Base-by-base conservation (phyloP, 306 rosid genomes). In the Delonix regia region DNA sequence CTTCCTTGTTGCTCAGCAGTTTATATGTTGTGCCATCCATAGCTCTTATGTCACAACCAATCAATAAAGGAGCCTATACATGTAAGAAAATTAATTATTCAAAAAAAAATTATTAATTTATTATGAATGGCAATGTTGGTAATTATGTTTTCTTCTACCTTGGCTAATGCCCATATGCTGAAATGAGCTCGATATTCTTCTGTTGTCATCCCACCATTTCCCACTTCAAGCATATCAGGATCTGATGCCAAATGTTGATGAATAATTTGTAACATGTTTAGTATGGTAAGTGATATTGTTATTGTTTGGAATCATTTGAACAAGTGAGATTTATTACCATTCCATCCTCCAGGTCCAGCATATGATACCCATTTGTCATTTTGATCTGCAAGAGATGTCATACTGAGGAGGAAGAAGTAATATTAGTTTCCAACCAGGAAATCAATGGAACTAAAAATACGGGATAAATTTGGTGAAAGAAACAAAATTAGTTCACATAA, bases 141-240 rank as follows among this genome's bases (percentile, higher is more conserved):
- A 39, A 30, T n/a, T 34, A 48, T 48, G 30, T 59, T 27, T 69
- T 30, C 45, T 45, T 16, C 0, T 34, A 90, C 96, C 89, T 90
- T 90, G 30, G 74, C 86, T 56, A 90, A 69, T 52, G 93, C 91
- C 96, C 96, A 88, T 48, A 90, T 87, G 85, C 93, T 90, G 73
- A 90, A 88, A 85, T 90, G 96, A 28, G 92, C 79, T 60, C 91
- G 85, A 52, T 90, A 88, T 79, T 90, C 96, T 57, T 79, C 89
- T 10, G 77, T 49, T n/a, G 85, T 78, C 96, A 90, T 90, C 27
- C 96, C 90, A 65, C 96, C 93, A 77, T 90, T 90, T 64, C 91
- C 96, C 24, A 88, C 89, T 84, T 88, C 96, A 27, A 90, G 90
- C 91, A 90, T 88, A 74, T 90, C 96, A 19, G 96, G 96, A 87